Percentiles rank a stretch among this genome's conserved stretches.
phyloP scores from a whole-genome alignment of 2,329 filamentous ascomycete genomes.

The Pseudogymnoascus sp. region DNA sequence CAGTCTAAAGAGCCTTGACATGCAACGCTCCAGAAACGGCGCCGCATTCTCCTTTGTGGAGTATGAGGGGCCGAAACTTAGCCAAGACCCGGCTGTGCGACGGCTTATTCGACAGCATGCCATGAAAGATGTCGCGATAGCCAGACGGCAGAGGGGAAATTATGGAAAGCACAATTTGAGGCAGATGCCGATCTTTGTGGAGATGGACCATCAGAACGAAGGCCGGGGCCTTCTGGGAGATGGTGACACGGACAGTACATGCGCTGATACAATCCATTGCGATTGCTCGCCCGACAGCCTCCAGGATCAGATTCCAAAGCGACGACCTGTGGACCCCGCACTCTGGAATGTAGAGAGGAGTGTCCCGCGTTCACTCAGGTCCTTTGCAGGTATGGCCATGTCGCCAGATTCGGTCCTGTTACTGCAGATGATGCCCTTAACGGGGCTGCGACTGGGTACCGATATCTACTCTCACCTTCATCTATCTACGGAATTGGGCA shows the following conservation, averaged over 20 bases:
- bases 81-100: conserved; percentile 18
- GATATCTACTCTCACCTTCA: conserved; percentile 19
- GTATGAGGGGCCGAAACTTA: too few species aligned
- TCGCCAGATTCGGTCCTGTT: conserved; percentile 24
- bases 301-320: not conserved
- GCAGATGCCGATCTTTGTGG: conserved; percentile 22
- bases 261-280: not conserved
- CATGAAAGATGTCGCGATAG: conserved; percentile 31
- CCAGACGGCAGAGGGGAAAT: conserved; percentile 24
- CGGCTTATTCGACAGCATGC: conserved; percentile 32
- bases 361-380: conserved; percentile 16
- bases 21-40: too few species aligned
- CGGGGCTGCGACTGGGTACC: conserved; percentile 18
- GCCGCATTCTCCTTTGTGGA: too few species aligned
- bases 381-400: conserved; percentile 23
- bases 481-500: conserved; percentile 19
- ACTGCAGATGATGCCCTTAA: conserved; percentile 23
- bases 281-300: not conserved
- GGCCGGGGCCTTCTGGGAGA: not conserved
- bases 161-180: conserved; percentile 28
- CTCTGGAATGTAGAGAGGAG: not conserved
- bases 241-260: not conserved
- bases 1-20: too few species aligned
- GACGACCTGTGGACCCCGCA: not conserved
- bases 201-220: conserved; percentile 14